Evolutionary conservation across 768 basidiomycete species (phyloP).

Genomic region (Coprinopsis cinerea): DNA sequence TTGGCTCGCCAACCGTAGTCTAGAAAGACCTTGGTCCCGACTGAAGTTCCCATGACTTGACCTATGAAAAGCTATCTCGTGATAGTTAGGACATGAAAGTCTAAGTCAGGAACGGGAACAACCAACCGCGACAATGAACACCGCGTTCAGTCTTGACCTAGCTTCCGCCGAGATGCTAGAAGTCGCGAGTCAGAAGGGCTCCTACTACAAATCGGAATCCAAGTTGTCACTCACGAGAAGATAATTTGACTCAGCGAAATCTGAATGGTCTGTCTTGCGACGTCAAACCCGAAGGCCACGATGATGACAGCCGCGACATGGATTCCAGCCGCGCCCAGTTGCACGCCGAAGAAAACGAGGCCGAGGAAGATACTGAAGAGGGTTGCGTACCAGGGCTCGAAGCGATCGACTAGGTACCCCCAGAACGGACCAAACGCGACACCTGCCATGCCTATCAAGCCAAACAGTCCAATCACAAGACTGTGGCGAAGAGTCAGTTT

Average conservation of each 20-base stretch:
- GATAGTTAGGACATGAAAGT: background rate
- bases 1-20: slow-evolving; percentile 65
- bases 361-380: slow-evolving; percentile 46
- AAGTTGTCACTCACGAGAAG: slow-evolving; percentile 34
- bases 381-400: slow-evolving; percentile 76
- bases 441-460: slow-evolving; percentile 66
- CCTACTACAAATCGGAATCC: background rate
- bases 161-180: slow-evolving; percentile 40
- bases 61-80: slow-evolving; percentile 36
- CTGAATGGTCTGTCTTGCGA: slow-evolving; percentile 69
- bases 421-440: slow-evolving; percentile 64
- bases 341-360: slow-evolving; percentile 52
- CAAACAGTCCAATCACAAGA: slow-evolving; percentile 65
- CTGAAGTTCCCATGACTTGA: slow-evolving; percentile 78
- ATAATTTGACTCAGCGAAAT: slow-evolving; percentile 59
- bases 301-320: slow-evolving; percentile 67
- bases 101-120: background rate
- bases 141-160: slow-evolving; percentile 69
- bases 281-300: slow-evolving; percentile 64
- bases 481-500: slow-evolving; percentile 18
- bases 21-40: slow-evolving; percentile 68
- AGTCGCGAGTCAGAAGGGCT: background rate
- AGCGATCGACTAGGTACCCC: slow-evolving; percentile 61
- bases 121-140: slow-evolving; percentile 62
- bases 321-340: slow-evolving; percentile 64